Evolutionary conservation across 805 yeast species (phyloP).

Genomic region (Starmera dryadoides): DNA sequence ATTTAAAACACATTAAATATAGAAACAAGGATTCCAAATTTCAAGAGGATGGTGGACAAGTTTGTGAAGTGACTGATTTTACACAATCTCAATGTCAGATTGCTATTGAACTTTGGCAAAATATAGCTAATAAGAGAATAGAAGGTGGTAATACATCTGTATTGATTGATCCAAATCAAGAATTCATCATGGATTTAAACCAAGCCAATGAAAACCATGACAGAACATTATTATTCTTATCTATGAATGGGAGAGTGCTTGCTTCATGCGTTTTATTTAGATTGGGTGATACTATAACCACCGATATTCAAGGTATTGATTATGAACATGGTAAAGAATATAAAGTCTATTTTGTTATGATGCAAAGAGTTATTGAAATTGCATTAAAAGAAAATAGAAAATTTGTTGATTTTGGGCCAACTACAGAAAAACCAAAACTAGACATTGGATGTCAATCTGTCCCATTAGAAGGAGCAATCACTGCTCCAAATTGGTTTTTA

Average conservation of each 20-base stretch:
- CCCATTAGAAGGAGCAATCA: constrained; percentile 30
- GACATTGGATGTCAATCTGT: constrained; percentile 32
- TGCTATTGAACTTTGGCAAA: constrained; percentile 29
- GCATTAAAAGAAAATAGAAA: constrained; percentile 29
- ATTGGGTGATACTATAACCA: constrained; percentile 36
- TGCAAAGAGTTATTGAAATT: constrained; percentile 34
- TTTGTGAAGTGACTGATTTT: constrained; percentile 26
- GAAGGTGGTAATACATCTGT: constrained; percentile 31
- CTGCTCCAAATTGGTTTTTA: constrained; percentile 20
- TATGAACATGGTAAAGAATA: constrained; percentile 30
- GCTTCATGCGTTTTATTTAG: constrained; percentile 36
- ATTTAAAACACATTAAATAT: constrained; percentile 33
- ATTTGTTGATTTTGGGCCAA: constrained; percentile 39
- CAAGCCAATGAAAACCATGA: constrained; percentile 16
- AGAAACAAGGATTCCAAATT: constrained; percentile 30
- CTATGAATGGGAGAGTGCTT: constrained; percentile 27
- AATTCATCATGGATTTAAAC: constrained; percentile 25
- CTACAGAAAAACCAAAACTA: constrained; percentile 34
- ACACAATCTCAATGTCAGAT: constrained; percentile 22
- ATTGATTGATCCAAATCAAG: constrained; percentile 25
- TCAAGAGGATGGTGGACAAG: constrained; percentile 26
- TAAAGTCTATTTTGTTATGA: constrained; percentile 40
- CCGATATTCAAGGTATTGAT: constrained; percentile 36
- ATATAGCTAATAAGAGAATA: constrained; percentile 30
- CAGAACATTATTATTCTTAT: constrained; percentile 29